phyloP scores from a whole-genome alignment of 2,329 filamentous ascomycete genomes.

The Sarocladium brachiariae region DNA sequence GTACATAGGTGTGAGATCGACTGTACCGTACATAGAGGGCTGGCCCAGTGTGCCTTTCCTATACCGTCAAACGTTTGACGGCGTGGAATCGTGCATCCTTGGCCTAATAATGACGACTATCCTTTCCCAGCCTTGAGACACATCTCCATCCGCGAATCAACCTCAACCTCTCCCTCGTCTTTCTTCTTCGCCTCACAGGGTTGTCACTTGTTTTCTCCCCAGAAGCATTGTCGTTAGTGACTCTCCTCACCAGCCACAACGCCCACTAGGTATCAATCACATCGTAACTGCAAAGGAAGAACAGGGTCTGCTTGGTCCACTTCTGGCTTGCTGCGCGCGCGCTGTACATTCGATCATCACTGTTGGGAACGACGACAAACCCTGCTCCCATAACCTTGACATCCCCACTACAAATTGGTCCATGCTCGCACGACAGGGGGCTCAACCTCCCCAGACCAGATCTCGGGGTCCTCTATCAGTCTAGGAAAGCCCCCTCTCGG shows the following conservation, averaged over 20 bases:
- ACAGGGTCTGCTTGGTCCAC: not conserved
- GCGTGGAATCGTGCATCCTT: constrained; percentile 1
- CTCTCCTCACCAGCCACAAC: not conserved
- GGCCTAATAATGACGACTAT: not conserved
- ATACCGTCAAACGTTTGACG: not conserved
- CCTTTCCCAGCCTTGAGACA: not conserved
- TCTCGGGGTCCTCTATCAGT: constrained; percentile 10
- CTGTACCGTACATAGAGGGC: constrained; percentile 2
- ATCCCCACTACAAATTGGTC: constrained; percentile 2
- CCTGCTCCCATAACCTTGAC: constrained; percentile 7
- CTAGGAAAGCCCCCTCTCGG: constrained; percentile 6
- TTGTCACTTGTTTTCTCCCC: not conserved
- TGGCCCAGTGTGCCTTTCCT: not conserved
- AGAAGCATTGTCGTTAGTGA: not conserved
- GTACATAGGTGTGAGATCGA: constrained; percentile 7
- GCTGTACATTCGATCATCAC: constrained; percentile 6
- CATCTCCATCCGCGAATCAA: not conserved
- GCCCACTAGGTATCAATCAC: not conserved
- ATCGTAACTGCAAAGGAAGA: not conserved
- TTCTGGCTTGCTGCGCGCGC: constrained; percentile 1
- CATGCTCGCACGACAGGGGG: constrained; percentile 5
- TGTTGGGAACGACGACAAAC: constrained; percentile 1
- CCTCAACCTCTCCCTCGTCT: not conserved
- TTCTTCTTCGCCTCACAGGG: not conserved
- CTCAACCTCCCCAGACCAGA: constrained; percentile 9